Base-by-base conservation (phyloP, 179 eudicot species). In the Spinacia oleracea region DNA sequence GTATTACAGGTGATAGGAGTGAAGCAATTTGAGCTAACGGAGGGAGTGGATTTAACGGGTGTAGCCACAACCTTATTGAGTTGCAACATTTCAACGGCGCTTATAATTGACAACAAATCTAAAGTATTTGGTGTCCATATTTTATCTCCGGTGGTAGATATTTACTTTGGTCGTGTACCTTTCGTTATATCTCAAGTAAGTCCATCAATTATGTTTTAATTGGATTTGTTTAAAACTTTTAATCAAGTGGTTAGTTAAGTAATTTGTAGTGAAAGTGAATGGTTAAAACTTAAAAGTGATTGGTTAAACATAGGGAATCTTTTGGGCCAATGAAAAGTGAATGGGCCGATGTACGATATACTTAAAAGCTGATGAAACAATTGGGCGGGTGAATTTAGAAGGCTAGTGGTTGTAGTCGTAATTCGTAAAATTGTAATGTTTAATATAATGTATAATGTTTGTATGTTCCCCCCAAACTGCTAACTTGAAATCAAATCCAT, bases 21-120 rank as follows among this genome's bases (percentile, higher is more conserved):
- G 65, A 45, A 77, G 12, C 78, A 88, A 71, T 92, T 94, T 45
- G 84, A 79, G 73, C 83, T 94, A 72, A 89, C 85, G 0, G 91
- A 94, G 72, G 98, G 98, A 78, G 88, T 90, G 68, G 97, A 94
- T 80, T 81, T 67, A 12, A 79, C 92, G 11, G 98, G 98, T 4
- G 97, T 94, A n/a, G 71, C 89, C 23, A 94, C 98, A 12, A 89
- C 85, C 73, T 72, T 91, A 12, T 84, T 94, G 1, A 86, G 80
- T 1, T 80, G 86, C 86, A 94, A 94, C 77, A 77, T 84, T 34
- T 85, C 97, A 7, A 81, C 92, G 35, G 60, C 84, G 20, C n/a
- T 92, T 34, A n/a, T 83, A 11, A 79, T 92, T 18, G 90, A 94
- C 64, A 92, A 92, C 86, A 86, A 85, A 73, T 94, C 98, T 58